These are phyloP conservation scores for Cytidiella melzeri DNA, from an alignment of 768 basidiomycete genomes.

Conservation along the genomic window DNA sequence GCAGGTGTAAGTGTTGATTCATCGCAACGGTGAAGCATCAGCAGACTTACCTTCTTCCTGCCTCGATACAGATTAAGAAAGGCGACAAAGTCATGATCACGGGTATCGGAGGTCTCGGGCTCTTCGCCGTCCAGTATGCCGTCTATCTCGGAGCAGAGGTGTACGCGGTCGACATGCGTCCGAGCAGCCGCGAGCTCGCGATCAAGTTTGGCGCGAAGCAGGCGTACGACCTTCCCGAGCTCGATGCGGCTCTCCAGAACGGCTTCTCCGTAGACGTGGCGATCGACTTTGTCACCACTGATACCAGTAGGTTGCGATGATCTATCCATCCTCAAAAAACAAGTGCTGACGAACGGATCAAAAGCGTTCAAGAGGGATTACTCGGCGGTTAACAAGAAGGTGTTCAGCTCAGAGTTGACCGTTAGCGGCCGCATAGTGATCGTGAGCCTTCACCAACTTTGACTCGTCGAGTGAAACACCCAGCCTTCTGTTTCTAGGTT, in stretches of 20 bases:
- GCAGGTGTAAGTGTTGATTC: background rate
- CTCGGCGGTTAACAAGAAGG: background rate
- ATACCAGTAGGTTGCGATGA: background rate
- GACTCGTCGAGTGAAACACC: background rate
- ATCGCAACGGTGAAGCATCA: too few species aligned
- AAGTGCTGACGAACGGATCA: background rate
- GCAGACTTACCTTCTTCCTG: too few species aligned
- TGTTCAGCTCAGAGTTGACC: background rate
- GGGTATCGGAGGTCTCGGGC: constrained; percentile 56
- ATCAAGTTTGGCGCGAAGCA: background rate
- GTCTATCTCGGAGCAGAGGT: constrained; percentile 53
- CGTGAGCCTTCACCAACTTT: background rate
- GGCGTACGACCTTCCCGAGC: background rate
- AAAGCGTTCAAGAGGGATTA: background rate
- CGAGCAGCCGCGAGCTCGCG: background rate
- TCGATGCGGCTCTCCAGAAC: background rate
- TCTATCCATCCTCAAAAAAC: background rate
- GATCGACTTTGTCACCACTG: background rate
- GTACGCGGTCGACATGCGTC: constrained; percentile 26
- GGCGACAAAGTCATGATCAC: constrained; percentile 61
- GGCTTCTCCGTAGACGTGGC: background rate
- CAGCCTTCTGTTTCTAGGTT: too few species aligned
- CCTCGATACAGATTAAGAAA: background rate
- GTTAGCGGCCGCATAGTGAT: background rate
- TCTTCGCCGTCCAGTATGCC: constrained; percentile 35